These are phyloP conservation scores for Nakazawaea ernobii DNA, from an alignment of 805 yeast species.

Conservation along the genomic window DNA sequence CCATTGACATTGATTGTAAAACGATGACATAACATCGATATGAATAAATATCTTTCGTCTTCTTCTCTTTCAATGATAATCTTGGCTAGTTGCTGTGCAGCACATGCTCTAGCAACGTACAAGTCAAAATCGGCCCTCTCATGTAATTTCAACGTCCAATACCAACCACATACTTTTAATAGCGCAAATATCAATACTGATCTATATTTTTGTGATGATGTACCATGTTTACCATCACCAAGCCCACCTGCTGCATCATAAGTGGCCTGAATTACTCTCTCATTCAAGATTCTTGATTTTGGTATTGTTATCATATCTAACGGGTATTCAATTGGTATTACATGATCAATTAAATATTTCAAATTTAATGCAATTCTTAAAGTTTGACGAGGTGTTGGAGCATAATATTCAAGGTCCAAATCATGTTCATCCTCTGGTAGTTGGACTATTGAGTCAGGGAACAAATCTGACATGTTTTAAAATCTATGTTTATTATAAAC, in stretches of 20 bases:
- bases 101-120: slow-evolving; percentile 50
- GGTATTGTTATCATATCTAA: slow-evolving; percentile 43
- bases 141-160: slow-evolving; percentile 46
- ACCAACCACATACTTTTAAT: slow-evolving; percentile 77
- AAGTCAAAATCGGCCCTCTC: slow-evolving; percentile 68
- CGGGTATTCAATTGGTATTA: slow-evolving; percentile 62
- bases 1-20: slow-evolving; percentile 62
- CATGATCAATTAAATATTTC: slow-evolving; percentile 64
- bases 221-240: slow-evolving; percentile 49
- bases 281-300: slow-evolving; percentile 55
- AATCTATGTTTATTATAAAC: too few relatives aligned
- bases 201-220: slow-evolving; percentile 57
- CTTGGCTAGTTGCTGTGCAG: slow-evolving; percentile 74
- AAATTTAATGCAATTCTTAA: slow-evolving; percentile 67
- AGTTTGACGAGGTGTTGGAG: slow-evolving; percentile 63
- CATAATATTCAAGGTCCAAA: slow-evolving; percentile 18
- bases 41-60: slow-evolving; percentile 58
- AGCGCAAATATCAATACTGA: slow-evolving; percentile 66
- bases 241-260: slow-evolving; percentile 77
- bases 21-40: slow-evolving; percentile 72
- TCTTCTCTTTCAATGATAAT: slow-evolving; percentile 56
- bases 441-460: not conserved
- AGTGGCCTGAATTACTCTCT: slow-evolving; percentile 52
- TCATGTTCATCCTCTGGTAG: slow-evolving; percentile 8
- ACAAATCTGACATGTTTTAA: not conserved